These are phyloP conservation scores for Tricharina praecox DNA, from an alignment of 495 filamentous ascomycete species.

Conservation along the genomic window DNA sequence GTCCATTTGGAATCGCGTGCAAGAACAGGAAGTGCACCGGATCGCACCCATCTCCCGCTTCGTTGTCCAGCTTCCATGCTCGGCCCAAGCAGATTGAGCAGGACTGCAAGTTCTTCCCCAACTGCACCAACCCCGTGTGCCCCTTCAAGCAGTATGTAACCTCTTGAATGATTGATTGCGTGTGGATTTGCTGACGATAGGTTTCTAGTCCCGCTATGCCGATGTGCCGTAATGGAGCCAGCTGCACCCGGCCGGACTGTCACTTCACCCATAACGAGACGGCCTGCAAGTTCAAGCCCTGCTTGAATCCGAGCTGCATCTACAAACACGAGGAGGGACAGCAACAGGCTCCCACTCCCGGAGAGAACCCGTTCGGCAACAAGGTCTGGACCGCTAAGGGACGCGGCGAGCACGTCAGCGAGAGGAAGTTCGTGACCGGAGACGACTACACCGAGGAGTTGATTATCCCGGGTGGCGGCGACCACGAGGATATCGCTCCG, in stretches of 20 bases:
- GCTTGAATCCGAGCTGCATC: slow-evolving; percentile 63
- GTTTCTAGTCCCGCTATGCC: slow-evolving; percentile 41
- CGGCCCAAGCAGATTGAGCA: slow-evolving; percentile 41
- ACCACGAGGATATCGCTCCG: slow-evolving; percentile 1
- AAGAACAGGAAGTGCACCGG: slow-evolving; percentile 88
- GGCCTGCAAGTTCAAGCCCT: slow-evolving; percentile 81
- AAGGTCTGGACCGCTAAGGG: slow-evolving; percentile 71
- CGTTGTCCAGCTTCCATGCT: slow-evolving; percentile 20
- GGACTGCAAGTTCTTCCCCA: slow-evolving; percentile 86
- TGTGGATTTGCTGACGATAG: background rate
- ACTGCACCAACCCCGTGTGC: slow-evolving; percentile 76
- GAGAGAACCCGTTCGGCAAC: slow-evolving; percentile 46
- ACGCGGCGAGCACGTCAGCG: slow-evolving; percentile 50
- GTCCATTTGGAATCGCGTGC: slow-evolving; percentile 75
- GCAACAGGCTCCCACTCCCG: slow-evolving; percentile 33
- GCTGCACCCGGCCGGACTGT: slow-evolving; percentile 69
- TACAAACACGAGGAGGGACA: slow-evolving; percentile 93
- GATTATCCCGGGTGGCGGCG: background rate
- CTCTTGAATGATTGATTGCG: no score
- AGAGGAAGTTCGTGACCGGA: slow-evolving; percentile 69
- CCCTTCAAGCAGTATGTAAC: slow-evolving; percentile 54
- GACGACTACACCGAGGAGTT: background rate
- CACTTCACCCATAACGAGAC: slow-evolving; percentile 74
- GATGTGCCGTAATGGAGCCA: slow-evolving; percentile 81
- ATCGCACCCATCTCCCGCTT: slow-evolving; percentile 80